Evolutionary conservation across 2,329 filamentous ascomycete genomes (phyloP).

Genomic region (Aspergillus ruber): DNA sequence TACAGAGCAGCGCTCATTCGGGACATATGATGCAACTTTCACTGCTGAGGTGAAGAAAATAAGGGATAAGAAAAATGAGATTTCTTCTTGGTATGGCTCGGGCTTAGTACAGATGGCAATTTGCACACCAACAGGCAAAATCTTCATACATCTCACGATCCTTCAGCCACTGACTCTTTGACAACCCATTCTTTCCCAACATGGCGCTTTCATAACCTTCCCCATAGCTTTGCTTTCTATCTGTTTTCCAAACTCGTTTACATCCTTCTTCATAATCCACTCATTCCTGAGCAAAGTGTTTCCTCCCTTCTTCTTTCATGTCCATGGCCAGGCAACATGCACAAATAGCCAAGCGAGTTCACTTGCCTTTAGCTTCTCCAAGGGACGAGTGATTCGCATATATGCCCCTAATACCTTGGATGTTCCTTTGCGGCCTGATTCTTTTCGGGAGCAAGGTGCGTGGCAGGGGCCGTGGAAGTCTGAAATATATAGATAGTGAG

Average conservation of each 20-base stretch:
- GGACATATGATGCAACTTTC: too few species aligned
- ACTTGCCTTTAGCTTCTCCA: not conserved
- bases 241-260: not conserved
- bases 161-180: not conserved
- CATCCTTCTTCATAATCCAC: not conserved
- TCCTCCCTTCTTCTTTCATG: not conserved
- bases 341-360: not conserved
- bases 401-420: not conserved
- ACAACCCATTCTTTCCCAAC: not conserved
- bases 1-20: too few species aligned
- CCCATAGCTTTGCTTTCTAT: not conserved
- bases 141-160: not conserved
- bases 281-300: not conserved
- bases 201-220: not conserved
- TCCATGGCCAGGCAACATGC: not conserved
- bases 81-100: too few species aligned
- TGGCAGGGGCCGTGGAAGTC: too few species aligned
- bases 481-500: too few species aligned
- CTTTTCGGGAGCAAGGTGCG: too few species aligned
- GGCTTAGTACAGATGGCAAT: too few species aligned
- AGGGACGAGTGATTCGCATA: not conserved
- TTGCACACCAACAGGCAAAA: too few species aligned
- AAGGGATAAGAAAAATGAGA: too few species aligned
- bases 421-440: not conserved
- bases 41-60: too few species aligned